Percentiles rank a stretch among this genome's conserved stretches.
phyloP scores from a whole-genome alignment of 768 basidiomycete genomes.

The Lactifluus echinatus region DNA sequence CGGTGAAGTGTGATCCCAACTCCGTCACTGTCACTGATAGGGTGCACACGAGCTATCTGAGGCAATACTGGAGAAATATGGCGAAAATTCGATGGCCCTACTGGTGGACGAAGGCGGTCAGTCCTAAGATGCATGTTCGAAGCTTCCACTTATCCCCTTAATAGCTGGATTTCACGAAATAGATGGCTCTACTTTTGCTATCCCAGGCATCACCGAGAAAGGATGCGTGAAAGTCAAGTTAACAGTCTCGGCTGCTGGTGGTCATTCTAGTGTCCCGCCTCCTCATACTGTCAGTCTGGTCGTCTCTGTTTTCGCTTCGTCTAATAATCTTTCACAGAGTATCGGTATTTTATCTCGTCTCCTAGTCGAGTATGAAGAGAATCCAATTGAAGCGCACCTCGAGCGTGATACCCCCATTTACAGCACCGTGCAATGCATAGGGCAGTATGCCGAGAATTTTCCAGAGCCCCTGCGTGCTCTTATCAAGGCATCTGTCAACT shows the following conservation, averaged over 20 bases:
- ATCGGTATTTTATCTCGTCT: slow-evolving; percentile 66
- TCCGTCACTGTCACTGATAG: slow-evolving; percentile 29
- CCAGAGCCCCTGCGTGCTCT: slow-evolving; percentile 25
- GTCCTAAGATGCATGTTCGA: slow-evolving; percentile 9
- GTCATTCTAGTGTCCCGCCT: slow-evolving; percentile 83
- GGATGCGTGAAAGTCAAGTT: slow-evolving; percentile 57
- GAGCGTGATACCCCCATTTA: slow-evolving; percentile 29
- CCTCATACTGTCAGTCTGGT: slow-evolving; percentile 67
- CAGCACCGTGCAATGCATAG: slow-evolving; percentile 34
- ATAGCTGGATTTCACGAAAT: slow-evolving; percentile 42
- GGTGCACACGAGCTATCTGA: slow-evolving; percentile 44
- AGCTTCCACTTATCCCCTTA: not conserved
- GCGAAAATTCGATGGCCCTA: slow-evolving; percentile 62
- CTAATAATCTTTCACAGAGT: slow-evolving; percentile 22
- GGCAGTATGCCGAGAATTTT: slow-evolving; percentile 34
- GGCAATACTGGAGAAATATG: slow-evolving; percentile 52
- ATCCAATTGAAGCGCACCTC: slow-evolving; percentile 22
- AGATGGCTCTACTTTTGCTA: slow-evolving; percentile 48
- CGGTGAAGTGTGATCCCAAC: not conserved
- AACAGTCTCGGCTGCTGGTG: slow-evolving; percentile 63
- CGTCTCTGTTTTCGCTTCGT: not conserved
- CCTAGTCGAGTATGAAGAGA: slow-evolving; percentile 17
- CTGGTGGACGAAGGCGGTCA: slow-evolving; percentile 84
- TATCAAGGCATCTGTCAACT: slow-evolving; percentile 23
- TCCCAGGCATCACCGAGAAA: slow-evolving; percentile 64